Percentiles rank a stretch among this genome's conserved stretches.
Conservation (phyloP, 2,329 filamentous ascomycete genomes). For the Talaromyces sp. region DNA sequence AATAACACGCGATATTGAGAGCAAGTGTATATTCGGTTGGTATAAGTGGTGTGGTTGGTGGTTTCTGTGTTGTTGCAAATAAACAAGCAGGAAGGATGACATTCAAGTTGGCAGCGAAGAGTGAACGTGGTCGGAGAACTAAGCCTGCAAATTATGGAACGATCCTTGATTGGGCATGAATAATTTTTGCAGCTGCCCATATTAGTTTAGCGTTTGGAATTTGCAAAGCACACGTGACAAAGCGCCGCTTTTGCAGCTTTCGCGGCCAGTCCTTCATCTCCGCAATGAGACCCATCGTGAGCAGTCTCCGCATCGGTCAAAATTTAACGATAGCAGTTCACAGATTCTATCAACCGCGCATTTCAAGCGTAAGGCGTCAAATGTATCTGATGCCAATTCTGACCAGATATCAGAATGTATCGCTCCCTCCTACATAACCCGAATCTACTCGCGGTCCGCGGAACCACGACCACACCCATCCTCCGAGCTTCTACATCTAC, state of each 20-base stretch:
- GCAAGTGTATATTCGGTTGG: background rate
- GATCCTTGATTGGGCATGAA: background rate
- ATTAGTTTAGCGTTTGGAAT: background rate
- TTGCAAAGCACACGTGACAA: background rate
- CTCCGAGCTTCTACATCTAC: slow-evolving; percentile 6
- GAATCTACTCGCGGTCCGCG: slow-evolving; percentile 7
- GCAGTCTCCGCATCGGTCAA: slow-evolving; percentile 1
- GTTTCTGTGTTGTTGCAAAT: slow-evolving; percentile 19
- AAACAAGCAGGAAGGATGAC: slow-evolving; percentile 7
- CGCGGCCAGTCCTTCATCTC: background rate
- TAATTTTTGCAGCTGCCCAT: background rate
- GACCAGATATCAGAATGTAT: slow-evolving; percentile 23
- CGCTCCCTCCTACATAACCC: slow-evolving; percentile 24
- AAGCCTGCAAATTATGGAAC: slow-evolving; percentile 27
- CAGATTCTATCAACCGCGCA: background rate
- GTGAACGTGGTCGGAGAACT: slow-evolving; percentile 38
- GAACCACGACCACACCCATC: background rate
- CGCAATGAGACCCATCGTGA: slow-evolving; percentile 1
- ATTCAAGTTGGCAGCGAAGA: slow-evolving; percentile 24
- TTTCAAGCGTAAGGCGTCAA: slow-evolving; percentile 10
- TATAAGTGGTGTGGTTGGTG: slow-evolving; percentile 1
- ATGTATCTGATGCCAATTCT: slow-evolving; percentile 21
- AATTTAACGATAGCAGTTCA: background rate
- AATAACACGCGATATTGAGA: slow-evolving; percentile 14
- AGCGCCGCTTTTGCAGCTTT: slow-evolving; percentile 29